These are phyloP conservation scores for Podaxis carcinomalis DNA, from an alignment of 768 basidiomycete genomes.

Conservation along the genomic window DNA sequence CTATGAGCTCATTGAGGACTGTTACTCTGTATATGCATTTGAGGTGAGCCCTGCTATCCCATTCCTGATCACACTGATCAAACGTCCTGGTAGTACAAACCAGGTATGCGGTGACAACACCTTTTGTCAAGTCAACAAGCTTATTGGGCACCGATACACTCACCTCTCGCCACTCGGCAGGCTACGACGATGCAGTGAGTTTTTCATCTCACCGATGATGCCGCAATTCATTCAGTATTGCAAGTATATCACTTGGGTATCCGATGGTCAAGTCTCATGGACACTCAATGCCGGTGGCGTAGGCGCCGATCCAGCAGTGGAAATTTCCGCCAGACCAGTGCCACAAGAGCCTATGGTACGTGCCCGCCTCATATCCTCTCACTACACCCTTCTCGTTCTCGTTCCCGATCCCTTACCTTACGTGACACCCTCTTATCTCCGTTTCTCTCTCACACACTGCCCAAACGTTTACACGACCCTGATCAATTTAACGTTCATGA, in stretches of 20 bases:
- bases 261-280: slow-evolving; percentile 63
- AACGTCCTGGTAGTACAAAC: slow-evolving; percentile 29
- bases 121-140: background rate
- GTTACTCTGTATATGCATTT: slow-evolving; percentile 73
- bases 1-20: slow-evolving; percentile 53
- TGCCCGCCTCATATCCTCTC: background rate
- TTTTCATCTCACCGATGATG: background rate
- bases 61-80: slow-evolving; percentile 2
- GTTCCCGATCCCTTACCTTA: too few species aligned
- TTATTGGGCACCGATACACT: background rate
- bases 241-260: slow-evolving; percentile 81
- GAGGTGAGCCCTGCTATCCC: slow-evolving; percentile 37
- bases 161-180: slow-evolving; percentile 20
- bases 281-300: slow-evolving; percentile 65
- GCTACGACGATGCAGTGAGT: slow-evolving; percentile 59
- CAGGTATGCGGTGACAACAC: slow-evolving; percentile 20
- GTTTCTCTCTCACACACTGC: too few species aligned
- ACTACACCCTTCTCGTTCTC: background rate
- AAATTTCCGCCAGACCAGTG: slow-evolving; percentile 62
- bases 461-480: background rate
- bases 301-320: slow-evolving; percentile 48
- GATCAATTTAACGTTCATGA: slow-evolving; percentile 23
- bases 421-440: too few species aligned
- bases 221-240: slow-evolving; percentile 2
- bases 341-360: slow-evolving; percentile 82